Evolutionary conservation across 148 eudicot species (phyloP).

Genomic region (Chenopodium berlandieri): DNA sequence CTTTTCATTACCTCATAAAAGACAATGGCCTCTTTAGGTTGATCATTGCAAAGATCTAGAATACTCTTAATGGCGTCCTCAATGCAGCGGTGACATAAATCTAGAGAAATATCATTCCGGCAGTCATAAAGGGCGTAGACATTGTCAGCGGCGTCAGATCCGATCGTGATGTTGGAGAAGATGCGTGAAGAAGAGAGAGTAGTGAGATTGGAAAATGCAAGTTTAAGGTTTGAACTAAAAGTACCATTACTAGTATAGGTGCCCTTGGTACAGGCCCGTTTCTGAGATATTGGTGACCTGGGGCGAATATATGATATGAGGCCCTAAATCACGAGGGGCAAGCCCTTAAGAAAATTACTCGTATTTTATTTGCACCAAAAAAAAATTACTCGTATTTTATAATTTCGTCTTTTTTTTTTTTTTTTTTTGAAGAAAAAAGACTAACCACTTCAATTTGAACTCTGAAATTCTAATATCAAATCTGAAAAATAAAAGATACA

Average conservation of each 20-base stretch:
- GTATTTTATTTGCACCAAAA: no score
- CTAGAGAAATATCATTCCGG: slow-evolving; percentile 21
- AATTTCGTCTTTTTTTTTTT: no score
- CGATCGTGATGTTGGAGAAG: slow-evolving; percentile 14
- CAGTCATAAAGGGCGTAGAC: slow-evolving; percentile 23
- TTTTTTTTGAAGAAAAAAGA: no score
- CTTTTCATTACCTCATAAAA: slow-evolving; percentile 15
- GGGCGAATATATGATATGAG: no score
- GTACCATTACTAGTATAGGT: slow-evolving; percentile 8
- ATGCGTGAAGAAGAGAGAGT: slow-evolving; percentile 7
- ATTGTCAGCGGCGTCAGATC: background rate
- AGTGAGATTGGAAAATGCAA: slow-evolving; percentile 14
- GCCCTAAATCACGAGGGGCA: no score
- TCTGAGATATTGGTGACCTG: no score
- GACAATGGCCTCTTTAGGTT: slow-evolving; percentile 10
- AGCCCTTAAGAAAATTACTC: no score
- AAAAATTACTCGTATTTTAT: no score
- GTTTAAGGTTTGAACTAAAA: slow-evolving; percentile 1
- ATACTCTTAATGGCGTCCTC: slow-evolving; percentile 5
- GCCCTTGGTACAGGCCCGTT: slow-evolving; percentile 18
- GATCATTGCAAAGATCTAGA: background rate
- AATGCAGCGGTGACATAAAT: slow-evolving; percentile 16
- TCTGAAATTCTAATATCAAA: no score
- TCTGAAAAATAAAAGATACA: no score
- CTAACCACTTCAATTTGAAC: no score